These are phyloP conservation scores for peach (Prunus persica) DNA, from an alignment of 306 rosid genomes.

Conservation along the genomic window Prunus_persica_NCBIv2 NC_034015.1:21078001-21078500, in stretches of 20 bases:
- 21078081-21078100: conserved; percentile 99
- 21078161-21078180: conserved; percentile 48
- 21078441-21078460: too few relatives aligned
- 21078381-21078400: conserved; percentile 38
- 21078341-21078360: conserved; percentile 37
- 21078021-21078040: conserved; percentile 54
- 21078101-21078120: conserved; percentile 55
- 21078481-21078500: too few relatives aligned
- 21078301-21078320: conserved; percentile 70
- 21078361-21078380: conserved; percentile 54
- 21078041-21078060: conserved; percentile 31
- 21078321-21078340: conserved; percentile 61
- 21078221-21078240: not conserved
- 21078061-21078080: conserved; percentile 16
- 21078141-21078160: conserved; percentile 21
- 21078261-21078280: conserved; percentile 21
- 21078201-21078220: not conserved
- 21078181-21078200: conserved; percentile 48
- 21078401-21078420: conserved; percentile 8
- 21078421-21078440: not conserved
- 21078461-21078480: too few relatives aligned
- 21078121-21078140: conserved; percentile 35
- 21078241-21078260: not conserved
- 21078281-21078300: conserved; percentile 63
- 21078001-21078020: conserved; percentile 49